phyloP scores from a whole-genome alignment of 73 alveolate species.

The Symbiodinium natans region DNA sequence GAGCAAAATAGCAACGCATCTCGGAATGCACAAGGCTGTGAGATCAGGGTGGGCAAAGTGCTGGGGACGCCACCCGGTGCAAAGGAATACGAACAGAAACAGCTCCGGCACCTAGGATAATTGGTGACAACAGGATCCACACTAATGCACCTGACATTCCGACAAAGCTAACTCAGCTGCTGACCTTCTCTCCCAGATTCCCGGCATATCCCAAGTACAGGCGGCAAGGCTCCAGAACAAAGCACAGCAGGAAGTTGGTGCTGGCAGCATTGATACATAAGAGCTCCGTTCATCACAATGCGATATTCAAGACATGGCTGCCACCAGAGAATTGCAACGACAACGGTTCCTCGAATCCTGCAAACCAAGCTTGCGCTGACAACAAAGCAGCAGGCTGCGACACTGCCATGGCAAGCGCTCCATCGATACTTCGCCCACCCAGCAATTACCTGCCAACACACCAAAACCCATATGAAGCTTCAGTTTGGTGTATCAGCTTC shows the following conservation, averaged over 20 bases:
- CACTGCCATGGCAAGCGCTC: neutral
- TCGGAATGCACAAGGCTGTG: neutral
- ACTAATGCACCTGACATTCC: neutral
- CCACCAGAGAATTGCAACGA: slow-evolving; percentile 46
- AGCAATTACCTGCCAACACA: slow-evolving; percentile 34
- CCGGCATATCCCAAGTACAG: slow-evolving; percentile 74
- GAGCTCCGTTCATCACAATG: neutral
- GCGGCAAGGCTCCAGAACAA: slow-evolving; percentile 90
- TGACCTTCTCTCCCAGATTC: slow-evolving; percentile 73
- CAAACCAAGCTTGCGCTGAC: neutral
- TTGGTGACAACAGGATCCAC: neutral
- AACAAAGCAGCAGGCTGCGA: too few species aligned
- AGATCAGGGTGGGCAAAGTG: neutral
- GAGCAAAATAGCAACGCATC: slow-evolving; percentile 47
- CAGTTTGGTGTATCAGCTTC: neutral
- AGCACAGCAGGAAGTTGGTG: slow-evolving; percentile 65
- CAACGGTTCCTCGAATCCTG: slow-evolving; percentile 77
- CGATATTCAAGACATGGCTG: too few species aligned
- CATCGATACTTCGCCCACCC: slow-evolving; percentile 87
- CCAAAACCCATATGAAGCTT: neutral
- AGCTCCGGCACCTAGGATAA: slow-evolving; percentile 61
- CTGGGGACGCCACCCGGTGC: slow-evolving; percentile 50
- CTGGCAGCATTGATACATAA: neutral
- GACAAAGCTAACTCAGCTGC: neutral
- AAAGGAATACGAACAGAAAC: slow-evolving; percentile 70